phyloP scores from a whole-genome alignment of 192 early-diverging fungal species.

The Gaertneriomyces sp. region DNA sequence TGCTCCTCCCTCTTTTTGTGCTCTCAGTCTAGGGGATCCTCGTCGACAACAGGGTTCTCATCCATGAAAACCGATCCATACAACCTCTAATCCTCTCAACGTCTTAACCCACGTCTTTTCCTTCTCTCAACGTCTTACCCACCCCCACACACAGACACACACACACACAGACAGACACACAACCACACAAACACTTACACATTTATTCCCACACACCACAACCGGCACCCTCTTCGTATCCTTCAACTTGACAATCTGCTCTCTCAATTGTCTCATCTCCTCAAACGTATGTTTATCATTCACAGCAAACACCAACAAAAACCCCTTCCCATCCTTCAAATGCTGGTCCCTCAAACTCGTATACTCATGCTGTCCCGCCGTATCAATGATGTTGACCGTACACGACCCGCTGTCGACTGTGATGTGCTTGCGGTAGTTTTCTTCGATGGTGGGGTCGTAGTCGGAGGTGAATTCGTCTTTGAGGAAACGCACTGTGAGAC shows the following conservation, averaged over 20 bases:
- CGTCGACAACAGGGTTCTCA: neutral
- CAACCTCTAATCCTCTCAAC: neutral
- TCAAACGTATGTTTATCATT: conserved; percentile 50
- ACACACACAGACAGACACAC: no score
- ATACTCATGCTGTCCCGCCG: conserved; percentile 63
- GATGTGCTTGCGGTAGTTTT: conserved; percentile 56
- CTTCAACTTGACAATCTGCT: conserved; percentile 55
- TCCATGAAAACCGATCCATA: neutral
- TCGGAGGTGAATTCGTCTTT: conserved; percentile 59
- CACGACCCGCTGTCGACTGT: conserved; percentile 40
- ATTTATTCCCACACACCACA: conserved; percentile 59
- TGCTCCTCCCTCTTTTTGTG: no score
- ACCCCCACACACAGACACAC: neutral
- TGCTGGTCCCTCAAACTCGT: conserved; percentile 54
- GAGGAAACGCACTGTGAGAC: conserved; percentile 56
- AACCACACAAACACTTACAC: conserved; percentile 35
- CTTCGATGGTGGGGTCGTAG: conserved; percentile 59
- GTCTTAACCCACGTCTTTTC: neutral
- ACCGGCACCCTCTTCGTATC: conserved; percentile 55
- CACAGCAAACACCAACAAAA: conserved; percentile 56
- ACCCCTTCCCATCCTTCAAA: conserved; percentile 53
- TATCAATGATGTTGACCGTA: conserved; percentile 56
- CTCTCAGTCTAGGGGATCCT: neutral
- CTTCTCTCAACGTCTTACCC: neutral
- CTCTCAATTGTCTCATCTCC: conserved; percentile 56